These are phyloP conservation scores for Linaria vulgaris DNA, from an alignment of 257 asterid genomes.

Conservation along the genomic window DNA sequence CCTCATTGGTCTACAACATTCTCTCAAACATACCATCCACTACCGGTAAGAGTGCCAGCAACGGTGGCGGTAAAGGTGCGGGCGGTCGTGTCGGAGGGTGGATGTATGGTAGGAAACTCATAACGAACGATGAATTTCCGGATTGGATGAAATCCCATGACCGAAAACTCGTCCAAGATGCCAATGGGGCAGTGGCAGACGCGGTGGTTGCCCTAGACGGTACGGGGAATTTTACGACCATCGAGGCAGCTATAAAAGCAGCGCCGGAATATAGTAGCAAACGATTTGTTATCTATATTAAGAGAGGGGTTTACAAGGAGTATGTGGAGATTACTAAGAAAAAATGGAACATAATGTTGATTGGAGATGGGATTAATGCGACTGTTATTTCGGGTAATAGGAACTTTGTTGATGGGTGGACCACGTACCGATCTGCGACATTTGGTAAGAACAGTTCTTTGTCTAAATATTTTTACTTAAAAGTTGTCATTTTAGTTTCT, in stretches of 20 bases:
- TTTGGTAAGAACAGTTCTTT: slow-evolving; percentile 29
- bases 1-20: slow-evolving; percentile 45
- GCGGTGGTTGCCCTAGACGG: slow-evolving; percentile 53
- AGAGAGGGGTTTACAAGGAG: slow-evolving; percentile 51
- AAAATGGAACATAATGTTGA: slow-evolving; percentile 54
- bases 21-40: slow-evolving; percentile 51
- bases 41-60: too few species aligned
- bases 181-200: slow-evolving; percentile 21
- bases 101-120: slow-evolving; percentile 14
- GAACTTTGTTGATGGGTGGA: slow-evolving; percentile 43
- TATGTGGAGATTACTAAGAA: slow-evolving; percentile 44
- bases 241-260: slow-evolving; percentile 36
- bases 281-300: slow-evolving; percentile 44
- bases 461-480: not conserved
- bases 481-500: not conserved
- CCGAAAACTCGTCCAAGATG: slow-evolving; percentile 38
- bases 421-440: slow-evolving; percentile 48
- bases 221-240: slow-evolving; percentile 33
- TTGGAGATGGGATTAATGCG: slow-evolving; percentile 52
- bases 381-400: slow-evolving; percentile 46
- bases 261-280: slow-evolving; percentile 37
- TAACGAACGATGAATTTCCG: slow-evolving; percentile 21
- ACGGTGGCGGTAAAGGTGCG: not conserved
- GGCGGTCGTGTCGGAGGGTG: not conserved
- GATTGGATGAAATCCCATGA: slow-evolving; percentile 35